Base-by-base conservation (phyloP, 495 filamentous ascomycete genomes). In the Aspergillus ellipticus region DNA sequence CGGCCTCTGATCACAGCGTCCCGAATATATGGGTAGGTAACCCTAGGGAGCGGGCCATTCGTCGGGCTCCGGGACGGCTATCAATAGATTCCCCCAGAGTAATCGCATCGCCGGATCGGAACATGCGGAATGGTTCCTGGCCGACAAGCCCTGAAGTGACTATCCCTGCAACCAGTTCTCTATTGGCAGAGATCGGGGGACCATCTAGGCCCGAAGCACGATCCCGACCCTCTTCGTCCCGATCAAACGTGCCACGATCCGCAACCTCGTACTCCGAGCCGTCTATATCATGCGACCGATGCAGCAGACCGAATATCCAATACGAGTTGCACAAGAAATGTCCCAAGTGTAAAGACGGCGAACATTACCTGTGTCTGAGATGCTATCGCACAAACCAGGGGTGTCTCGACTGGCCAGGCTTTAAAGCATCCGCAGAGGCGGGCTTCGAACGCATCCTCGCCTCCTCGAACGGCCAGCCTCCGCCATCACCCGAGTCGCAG, bases 251-350 rank as follows among this genome's bases (percentile, higher is more conserved):
- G 5, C 49, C 72, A 0, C 55, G 49, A 9, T 29, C 59, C 1
- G 42, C 39, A 7, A 51, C 63, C 39, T 68, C 71, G 4, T 92
- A 82, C 61, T 55, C 72, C 3, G 90, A 94, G 59, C 90, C 92
- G 2, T 80, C 80, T 0, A 80, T 96, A 51, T 78, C 76, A 26
- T 96, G 92, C 64, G 78, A 83, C 22, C 69, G 81, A 26, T 96
- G 92, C 65, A 67, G 72, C 16, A 84, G 77, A 55, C 28, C 68
- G 3, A 76, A 88, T 53, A 89, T 96, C 54, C 84, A 94, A 65
- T 90, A 96, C 60, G 82, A 87, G 2, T 73, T 95, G 0, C 90
- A 96, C 67, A 90, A 88, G 69, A 84, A 85, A 66, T 96, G 92
- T 70, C 60, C 71, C 6, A 70, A 74, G 42, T 96, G 92, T 69